Percentiles rank a stretch among this genome's conserved stretches.
These are phyloP conservation scores for Trichophyton mentagrophytes DNA, from an alignment of 2,329 filamentous ascomycete genomes.

Conservation along the genomic window DNA sequence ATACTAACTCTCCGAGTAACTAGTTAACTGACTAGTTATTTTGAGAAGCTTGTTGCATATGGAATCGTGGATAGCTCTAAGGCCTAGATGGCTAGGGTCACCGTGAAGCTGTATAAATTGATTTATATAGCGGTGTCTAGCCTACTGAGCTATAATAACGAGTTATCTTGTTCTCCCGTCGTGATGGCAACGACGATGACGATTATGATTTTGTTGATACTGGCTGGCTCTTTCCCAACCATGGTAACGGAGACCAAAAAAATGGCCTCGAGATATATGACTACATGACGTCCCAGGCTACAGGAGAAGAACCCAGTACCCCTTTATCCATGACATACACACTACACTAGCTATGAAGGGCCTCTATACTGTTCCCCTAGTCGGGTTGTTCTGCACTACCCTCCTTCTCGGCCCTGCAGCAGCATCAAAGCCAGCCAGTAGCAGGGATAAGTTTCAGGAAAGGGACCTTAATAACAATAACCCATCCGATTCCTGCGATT, in stretches of 20 bases:
- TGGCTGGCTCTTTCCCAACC: neutral
- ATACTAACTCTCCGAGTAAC: too few species aligned
- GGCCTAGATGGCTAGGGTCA: too few species aligned
- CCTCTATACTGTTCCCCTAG: neutral
- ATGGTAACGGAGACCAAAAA: neutral
- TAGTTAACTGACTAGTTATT: too few species aligned
- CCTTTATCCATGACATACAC: neutral
- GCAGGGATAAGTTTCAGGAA: too few species aligned
- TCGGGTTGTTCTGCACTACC: neutral
- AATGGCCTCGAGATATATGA: neutral
- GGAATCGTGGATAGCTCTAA: too few species aligned
- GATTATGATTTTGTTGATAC: neutral
- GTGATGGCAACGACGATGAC: neutral
- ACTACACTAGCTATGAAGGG: neutral
- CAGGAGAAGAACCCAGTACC: neutral
- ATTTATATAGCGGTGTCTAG: too few species aligned
- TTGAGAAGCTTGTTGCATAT: too few species aligned
- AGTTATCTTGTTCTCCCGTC: too few species aligned
- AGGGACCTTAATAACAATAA: neutral
- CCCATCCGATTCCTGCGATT: slow-evolving; percentile 28
- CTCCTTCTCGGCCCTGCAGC: neutral
- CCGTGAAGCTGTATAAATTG: too few species aligned
- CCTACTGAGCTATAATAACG: too few species aligned
- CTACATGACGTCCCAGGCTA: neutral
- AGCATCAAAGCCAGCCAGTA: neutral